Evolutionary conservation across 441 rosid species (phyloP).

Genomic region (Cnidoscolus chayamansa): DNA sequence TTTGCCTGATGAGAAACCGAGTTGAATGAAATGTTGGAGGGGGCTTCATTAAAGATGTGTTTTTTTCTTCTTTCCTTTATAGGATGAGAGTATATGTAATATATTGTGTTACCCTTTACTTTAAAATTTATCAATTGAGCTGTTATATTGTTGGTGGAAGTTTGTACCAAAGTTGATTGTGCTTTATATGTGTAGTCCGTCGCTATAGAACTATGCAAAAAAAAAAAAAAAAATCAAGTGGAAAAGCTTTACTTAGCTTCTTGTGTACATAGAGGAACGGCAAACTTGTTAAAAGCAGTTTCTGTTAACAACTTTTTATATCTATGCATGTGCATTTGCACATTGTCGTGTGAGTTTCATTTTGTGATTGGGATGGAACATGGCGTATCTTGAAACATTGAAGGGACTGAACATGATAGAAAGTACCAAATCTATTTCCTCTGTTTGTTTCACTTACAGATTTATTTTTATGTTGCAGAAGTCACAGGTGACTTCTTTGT

Average conservation of each 20-base stretch:
- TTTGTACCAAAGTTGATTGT: background rate
- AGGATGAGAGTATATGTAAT: too few species aligned
- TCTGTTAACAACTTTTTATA: background rate
- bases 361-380: constrained; percentile 3
- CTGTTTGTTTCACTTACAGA: constrained; percentile 10
- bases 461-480: constrained; percentile 42
- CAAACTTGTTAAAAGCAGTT: background rate
- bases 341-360: background rate
- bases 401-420: background rate
- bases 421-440: background rate
- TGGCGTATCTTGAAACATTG: background rate
- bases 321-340: background rate
- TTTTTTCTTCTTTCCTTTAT: too few species aligned
- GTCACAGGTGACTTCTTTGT: constrained; percentile 90
- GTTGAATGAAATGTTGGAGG: background rate
- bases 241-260: background rate
- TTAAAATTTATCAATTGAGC: background rate
- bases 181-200: background rate
- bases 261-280: background rate
- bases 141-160: background rate
- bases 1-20: background rate
- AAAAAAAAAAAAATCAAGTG: background rate
- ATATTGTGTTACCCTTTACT: background rate
- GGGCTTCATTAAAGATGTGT: background rate
- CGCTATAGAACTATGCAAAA: background rate